Percentiles rank a stretch among this genome's conserved stretches.
Conservation (phyloP, 2,329 filamentous ascomycete species). For the Aspergillus proliferans region DNA sequence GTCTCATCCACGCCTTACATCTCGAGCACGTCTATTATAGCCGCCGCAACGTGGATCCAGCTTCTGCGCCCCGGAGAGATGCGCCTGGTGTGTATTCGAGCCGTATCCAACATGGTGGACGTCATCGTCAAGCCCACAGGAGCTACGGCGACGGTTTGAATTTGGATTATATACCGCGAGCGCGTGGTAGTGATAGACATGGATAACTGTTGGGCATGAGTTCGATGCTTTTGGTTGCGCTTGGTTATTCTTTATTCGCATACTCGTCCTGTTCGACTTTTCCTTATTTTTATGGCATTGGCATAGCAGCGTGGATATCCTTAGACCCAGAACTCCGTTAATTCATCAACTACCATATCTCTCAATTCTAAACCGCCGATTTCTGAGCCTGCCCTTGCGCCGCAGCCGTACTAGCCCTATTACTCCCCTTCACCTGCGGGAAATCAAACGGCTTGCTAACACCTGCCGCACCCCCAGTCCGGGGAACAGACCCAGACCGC, state of each 20-base stretch:
- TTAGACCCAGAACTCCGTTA: background rate
- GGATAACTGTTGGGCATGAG: background rate
- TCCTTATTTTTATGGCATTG: background rate
- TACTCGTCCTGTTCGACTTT: background rate
- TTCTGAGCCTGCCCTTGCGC: slow-evolving; percentile 3
- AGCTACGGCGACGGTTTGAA: slow-evolving; percentile 23
- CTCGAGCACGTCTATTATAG: slow-evolving; percentile 78
- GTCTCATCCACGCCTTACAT: slow-evolving; percentile 75
- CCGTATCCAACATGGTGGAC: slow-evolving; percentile 34
- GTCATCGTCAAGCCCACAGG: slow-evolving; percentile 4
- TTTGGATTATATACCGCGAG: background rate
- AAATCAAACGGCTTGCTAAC: slow-evolving; percentile 49
- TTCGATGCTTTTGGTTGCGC: background rate
- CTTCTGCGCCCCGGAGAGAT: slow-evolving; percentile 9
- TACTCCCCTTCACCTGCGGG: slow-evolving; percentile 49
- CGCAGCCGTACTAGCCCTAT: slow-evolving; percentile 8
- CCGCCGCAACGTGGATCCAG: slow-evolving; percentile 39
- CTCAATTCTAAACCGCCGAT: background rate
- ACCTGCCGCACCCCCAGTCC: slow-evolving; percentile 48
- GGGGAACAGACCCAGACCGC: slow-evolving; percentile 41
- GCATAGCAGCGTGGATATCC: background rate
- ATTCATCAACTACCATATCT: background rate
- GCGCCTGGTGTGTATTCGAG: slow-evolving; percentile 37
- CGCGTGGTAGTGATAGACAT: background rate
- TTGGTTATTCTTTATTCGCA: background rate